These are phyloP conservation scores for Globisporangium camurandrum DNA, from an alignment of 352 stramenopile species.

Conservation along the genomic window DNA sequence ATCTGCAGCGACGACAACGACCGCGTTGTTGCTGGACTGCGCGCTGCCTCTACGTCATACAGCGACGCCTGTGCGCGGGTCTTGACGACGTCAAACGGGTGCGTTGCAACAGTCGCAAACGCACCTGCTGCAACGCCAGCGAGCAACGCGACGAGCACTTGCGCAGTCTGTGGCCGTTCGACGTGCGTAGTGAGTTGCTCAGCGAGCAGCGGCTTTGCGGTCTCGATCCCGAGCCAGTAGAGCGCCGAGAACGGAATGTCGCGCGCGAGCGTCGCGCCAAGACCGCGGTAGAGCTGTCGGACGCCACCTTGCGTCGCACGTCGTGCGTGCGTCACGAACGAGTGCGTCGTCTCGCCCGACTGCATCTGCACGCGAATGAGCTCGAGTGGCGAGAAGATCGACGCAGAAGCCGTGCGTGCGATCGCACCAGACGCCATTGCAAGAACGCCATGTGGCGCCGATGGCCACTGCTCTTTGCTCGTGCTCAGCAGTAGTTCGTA, in stretches of 20 bases:
- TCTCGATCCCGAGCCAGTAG: constrained; percentile 92
- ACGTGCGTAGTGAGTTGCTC: constrained; percentile 16
- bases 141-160: constrained; percentile 68
- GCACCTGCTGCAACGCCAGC: constrained; percentile 73
- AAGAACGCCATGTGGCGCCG: constrained; percentile 28
- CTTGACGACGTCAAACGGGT: constrained; percentile 95
- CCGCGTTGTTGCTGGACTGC: too few relatives aligned
- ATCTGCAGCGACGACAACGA: constrained; percentile 28
- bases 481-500: constrained; percentile 79
- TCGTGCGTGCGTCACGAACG: constrained; percentile 37
- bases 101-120: constrained; percentile 87
- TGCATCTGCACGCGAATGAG: constrained; percentile 86
- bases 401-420: constrained; percentile 44
- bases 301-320: constrained; percentile 31
- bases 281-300: constrained; percentile 50
- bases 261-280: constrained; percentile 86
- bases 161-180: constrained; percentile 20
- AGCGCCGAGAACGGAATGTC: constrained; percentile 94
- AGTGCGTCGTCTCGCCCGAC: constrained; percentile 40
- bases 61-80: constrained; percentile 74
- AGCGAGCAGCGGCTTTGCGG: constrained; percentile 46
- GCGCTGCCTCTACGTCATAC: too few relatives aligned
- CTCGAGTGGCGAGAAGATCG: constrained; percentile 80
- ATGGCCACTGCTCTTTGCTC: constrained; percentile 28
- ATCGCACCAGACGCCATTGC: constrained; percentile 42